Evolutionary conservation across 2,329 filamentous ascomycete species (phyloP), one percentile per base, ranked within the genome.

Genomic region (Paracorniculantispora psalliotae): DNA sequence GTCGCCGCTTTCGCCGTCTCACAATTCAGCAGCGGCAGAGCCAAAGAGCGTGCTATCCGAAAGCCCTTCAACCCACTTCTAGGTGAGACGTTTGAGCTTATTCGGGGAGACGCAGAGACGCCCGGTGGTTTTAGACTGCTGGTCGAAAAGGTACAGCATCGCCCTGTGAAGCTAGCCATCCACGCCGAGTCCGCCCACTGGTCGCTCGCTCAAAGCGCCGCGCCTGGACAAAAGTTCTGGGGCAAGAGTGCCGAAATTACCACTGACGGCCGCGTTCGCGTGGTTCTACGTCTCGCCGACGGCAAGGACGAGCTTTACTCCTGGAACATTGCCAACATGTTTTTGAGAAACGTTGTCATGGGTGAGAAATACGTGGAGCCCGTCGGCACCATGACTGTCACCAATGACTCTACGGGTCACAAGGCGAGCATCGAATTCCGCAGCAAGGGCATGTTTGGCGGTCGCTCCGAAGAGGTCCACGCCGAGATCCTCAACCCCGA

Each of bases 321-420:
- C 66, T 99, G 92, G 91, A 88, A 83, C 48, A 81, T 91, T 19
- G 91, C 93, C 1, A 96, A 91, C 4, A 91, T 90, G 64, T 97
- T 97, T 75, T 76, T 99, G 57, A 86, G 94, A 50, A 99, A 99
- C 71, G 91, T 99, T 55, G 96, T 99, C 58, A 93, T 96, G 67
- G 94, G 94, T 41, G 94, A 99, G 74, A 99, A 97, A 74, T 99
- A 99, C 70, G 86, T 97, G 13, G 94, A 99, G 74, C 94, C 94
- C 0, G 91, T 96, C 1, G 92, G 92, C 48, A 91, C 84, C 46
- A 94, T 97, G 90, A 86, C 87, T 25, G 84, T 99, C 35, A 77
- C 84, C 64, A 93, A 93, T 71, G 94, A 99, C 68, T 88, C 83
- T 5, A 91, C 87, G 0, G 91, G 92, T 8, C 86, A 89, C 64